Evolutionary conservation across 257 asterid genomes (phyloP).

Genomic region (Solanum chmielewskii): DNA sequence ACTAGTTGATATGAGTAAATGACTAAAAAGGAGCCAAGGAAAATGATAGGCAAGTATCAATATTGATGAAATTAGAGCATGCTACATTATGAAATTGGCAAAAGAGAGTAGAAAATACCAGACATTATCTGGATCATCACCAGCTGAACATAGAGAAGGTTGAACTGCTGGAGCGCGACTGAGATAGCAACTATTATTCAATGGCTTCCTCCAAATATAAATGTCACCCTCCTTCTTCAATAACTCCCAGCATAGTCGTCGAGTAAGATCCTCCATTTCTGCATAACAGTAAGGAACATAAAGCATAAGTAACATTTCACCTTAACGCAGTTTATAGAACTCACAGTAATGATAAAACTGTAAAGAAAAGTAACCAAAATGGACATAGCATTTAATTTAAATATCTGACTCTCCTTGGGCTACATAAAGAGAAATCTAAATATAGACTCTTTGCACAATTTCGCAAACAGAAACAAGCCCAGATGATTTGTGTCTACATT

Average conservation of each 20-base stretch:
- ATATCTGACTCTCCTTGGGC: background rate
- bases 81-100: background rate
- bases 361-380: background rate
- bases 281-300: background rate
- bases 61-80: background rate
- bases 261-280: slow-evolving; percentile 46
- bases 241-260: slow-evolving; percentile 49
- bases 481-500: background rate
- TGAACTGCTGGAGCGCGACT: slow-evolving; percentile 17
- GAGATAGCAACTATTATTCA: slow-evolving; percentile 45
- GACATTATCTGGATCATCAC: slow-evolving; percentile 41
- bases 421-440: background rate
- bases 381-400: background rate
- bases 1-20: background rate
- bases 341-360: background rate
- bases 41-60: background rate
- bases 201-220: slow-evolving; percentile 54
- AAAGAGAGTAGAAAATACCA: slow-evolving; percentile 25
- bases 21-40: background rate
- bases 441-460: background rate
- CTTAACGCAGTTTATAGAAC: background rate
- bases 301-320: background rate
- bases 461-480: background rate
- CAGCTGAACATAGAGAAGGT: slow-evolving; percentile 30
- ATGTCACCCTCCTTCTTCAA: slow-evolving; percentile 31